Conservation (phyloP, 2,329 filamentous ascomycete species). For the Cercospora sp. region DNA sequence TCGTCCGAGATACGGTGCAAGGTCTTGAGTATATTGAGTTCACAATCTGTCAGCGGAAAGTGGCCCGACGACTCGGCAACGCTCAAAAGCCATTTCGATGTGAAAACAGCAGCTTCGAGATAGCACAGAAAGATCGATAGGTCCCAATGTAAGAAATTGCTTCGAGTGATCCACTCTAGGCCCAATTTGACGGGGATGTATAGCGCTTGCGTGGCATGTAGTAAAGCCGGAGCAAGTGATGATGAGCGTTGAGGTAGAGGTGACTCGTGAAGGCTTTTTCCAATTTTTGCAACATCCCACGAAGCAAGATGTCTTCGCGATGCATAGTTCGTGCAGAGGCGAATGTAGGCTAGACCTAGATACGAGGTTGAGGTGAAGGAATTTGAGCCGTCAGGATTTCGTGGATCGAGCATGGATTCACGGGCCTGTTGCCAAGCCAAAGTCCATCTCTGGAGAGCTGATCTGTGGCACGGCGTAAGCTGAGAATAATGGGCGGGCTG, state of each 20-base stretch:
- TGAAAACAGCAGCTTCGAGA: constrained; percentile 7
- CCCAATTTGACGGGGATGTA: constrained; percentile 11
- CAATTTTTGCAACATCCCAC: not conserved
- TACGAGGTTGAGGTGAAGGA: constrained; percentile 9
- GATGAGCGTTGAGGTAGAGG: not conserved
- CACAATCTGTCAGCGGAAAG: not conserved
- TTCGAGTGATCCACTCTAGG: constrained; percentile 5
- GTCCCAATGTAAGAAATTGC: constrained; percentile 7
- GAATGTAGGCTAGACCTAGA: constrained; percentile 5
- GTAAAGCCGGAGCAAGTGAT: not conserved
- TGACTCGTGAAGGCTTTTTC: not conserved
- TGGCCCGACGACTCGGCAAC: not conserved
- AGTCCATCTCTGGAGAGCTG: constrained; percentile 1
- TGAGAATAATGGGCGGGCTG: not conserved
- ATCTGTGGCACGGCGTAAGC: not conserved
- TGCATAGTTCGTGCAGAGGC: not conserved
- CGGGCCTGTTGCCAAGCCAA: constrained; percentile 5
- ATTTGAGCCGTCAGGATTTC: constrained; percentile 7
- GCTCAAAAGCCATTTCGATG: constrained; percentile 7
- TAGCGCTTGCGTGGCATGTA: constrained; percentile 8
- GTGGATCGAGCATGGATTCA: constrained; percentile 9
- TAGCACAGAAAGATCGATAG: not conserved
- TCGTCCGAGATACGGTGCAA: constrained; percentile 1
- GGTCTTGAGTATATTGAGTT: constrained; percentile 1
- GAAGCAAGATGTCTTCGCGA: constrained; percentile 2